These are phyloP conservation scores for Endoconidiophora polonica DNA, from an alignment of 2,329 filamentous ascomycete species.

Conservation along the genomic window DNA sequence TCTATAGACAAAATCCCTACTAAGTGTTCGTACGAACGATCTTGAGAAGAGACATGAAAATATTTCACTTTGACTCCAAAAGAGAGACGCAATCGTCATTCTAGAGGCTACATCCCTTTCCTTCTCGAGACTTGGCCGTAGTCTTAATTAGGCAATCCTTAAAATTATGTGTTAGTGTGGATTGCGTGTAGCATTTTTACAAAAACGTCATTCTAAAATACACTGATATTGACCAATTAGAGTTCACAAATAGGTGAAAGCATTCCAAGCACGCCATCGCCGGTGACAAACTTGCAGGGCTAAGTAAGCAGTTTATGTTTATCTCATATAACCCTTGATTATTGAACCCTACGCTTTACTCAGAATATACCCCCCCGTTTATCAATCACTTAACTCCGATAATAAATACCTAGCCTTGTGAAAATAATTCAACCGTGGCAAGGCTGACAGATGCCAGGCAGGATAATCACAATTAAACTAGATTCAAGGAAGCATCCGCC, in stretches of 20 bases:
- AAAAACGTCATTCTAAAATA: conserved; percentile 6
- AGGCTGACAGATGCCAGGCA: background rate
- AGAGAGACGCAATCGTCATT: no score
- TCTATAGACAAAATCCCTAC: no score
- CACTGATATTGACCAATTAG: conserved; percentile 4
- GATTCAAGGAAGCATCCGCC: background rate
- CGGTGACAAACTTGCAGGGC: no score
- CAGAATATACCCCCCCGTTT: no score
- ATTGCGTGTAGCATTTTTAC: conserved; percentile 2
- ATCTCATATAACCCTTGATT: no score
- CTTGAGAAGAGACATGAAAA: no score
- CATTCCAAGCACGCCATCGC: conserved; percentile 3
- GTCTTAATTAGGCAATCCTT: background rate
- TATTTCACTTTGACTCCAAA: no score
- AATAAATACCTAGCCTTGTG: background rate
- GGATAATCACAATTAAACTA: background rate
- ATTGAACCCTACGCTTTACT: background rate
- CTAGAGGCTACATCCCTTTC: no score
- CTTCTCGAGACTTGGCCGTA: background rate
- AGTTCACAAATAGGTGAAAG: background rate
- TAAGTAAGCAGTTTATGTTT: no score
- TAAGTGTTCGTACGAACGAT: no score
- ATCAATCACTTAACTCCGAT: no score
- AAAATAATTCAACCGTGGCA: background rate
- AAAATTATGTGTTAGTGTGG: conserved; percentile 2